Evolutionary conservation across 352 stramenopile genomes (phyloP), one percentile per base, ranked within the genome.

Genomic region (Phytophthora hybrid): DNA sequence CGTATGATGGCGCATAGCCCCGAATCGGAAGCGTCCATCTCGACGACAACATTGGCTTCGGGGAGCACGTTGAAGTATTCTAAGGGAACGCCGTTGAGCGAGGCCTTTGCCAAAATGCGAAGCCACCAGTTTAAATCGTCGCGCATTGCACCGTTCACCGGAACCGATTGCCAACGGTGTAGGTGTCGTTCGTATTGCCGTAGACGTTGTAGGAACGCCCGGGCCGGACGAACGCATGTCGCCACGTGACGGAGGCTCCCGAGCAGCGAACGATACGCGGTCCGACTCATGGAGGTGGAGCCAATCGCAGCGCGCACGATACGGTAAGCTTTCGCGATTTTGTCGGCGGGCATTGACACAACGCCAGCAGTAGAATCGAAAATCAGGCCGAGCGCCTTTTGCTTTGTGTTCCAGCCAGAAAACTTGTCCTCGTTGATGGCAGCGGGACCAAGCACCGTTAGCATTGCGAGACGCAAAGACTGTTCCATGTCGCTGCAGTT

Each of bases 391-490:
- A 79, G 46, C 2, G 64, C 49, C n/a, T 76, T 66, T 6, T 70
- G 55, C 1, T 18, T 41, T 3, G 18, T 13, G 2, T 37, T 32
- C 61, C 73, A 80, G 0, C 46, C 26, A 2, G 64, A 37, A 18
- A 74, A 77, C 11, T 74, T 80, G 10, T 72, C 55, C n/a, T 77
- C 63, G 34, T 77, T 77, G 21, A 77, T 72, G 0, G 63, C 63
- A 3, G 14, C 6, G 3, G 49, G 16, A 3, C 58, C 51, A 13
- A 73, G 31, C 0, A 74, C 66, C 1, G 14, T n/a, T 0, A 69
- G 0, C 71, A 78, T 72, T 1, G 66, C 62, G 2, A 16, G 18
- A 0, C 66, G 53, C 5, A 79, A 49, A 4, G 49, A 73, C 4
- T 53, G 59, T 16, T 76, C 63, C 4, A 59, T 21, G 14, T 55